Base-by-base conservation (phyloP, 768 basidiomycete species). In the Mrakia blollopis region DNA sequence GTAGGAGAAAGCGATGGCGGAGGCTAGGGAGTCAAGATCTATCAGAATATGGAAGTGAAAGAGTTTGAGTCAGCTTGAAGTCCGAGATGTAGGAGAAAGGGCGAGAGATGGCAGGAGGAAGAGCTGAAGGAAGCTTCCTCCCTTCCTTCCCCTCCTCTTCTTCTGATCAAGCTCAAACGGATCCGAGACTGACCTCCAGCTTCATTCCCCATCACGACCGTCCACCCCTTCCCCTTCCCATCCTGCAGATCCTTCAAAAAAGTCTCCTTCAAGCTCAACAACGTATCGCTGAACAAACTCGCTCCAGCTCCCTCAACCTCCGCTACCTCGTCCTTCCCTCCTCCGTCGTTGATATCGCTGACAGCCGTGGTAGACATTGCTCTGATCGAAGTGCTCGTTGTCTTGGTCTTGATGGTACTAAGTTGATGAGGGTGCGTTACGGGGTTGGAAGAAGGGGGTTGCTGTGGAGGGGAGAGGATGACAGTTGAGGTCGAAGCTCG, bases 21-120 rank as follows among this genome's bases (percentile, higher is more conserved):
- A 92, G 0, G 93, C 94, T 28, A 96, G 82, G 7, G 90, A 90
- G 84, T 99, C 97, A 47, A 98, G 88, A 83, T 99, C 96, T 98
- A 75, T 11, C 44, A 44, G 44, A 9, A 11, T 41, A 41, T 11
- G 44, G 44, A 13, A 44, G 62, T 70, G 52, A 32, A 30, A 37
- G 72, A n/a, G 73, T 52, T 69, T 50, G 60, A 35, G 8, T 23
- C 35, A 65, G 73, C 67, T 39, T 41, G n/a, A 14, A 44, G 44
- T 44, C 44, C n/a, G n/a, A n/a, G n/a, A n/a, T n/a, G n/a, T n/a
- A n/a, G 44, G 14, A 14, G 44, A 14, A 44, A 44, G 44, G 14
- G 5, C 2, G 44, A 44, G 44, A 44, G 44, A 44, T 47, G n/a
- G 21, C 50, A 30, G 72, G 57, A 44, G 44, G 44, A 44, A 13